These are phyloP conservation scores for Cyberlindnera saturnus DNA, from an alignment of 805 yeast species.

Conservation along the genomic window DNA sequence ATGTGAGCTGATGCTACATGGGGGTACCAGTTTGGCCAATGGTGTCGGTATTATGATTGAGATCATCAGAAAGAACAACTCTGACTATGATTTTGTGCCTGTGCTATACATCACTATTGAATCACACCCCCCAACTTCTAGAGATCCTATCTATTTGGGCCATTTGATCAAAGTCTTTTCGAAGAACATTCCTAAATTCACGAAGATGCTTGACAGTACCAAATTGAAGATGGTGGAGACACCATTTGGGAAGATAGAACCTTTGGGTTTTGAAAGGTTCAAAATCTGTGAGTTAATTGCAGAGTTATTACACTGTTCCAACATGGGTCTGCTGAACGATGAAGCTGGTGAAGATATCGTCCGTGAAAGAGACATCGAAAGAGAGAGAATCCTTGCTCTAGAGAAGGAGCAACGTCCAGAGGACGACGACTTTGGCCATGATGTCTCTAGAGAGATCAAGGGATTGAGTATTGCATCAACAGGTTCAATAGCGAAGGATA, in stretches of 20 bases:
- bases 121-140: slow-evolving; percentile 84
- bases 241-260: slow-evolving; percentile 62
- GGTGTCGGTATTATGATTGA: slow-evolving; percentile 95
- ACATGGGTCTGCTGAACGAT: slow-evolving; percentile 87
- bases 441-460: slow-evolving; percentile 25
- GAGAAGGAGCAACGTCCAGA: slow-evolving; percentile 23
- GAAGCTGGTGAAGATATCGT: slow-evolving; percentile 64
- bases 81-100: slow-evolving; percentile 89
- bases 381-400: slow-evolving; percentile 44
- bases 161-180: slow-evolving; percentile 76
- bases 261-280: slow-evolving; percentile 87
- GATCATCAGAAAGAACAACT: slow-evolving; percentile 88
- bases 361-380: slow-evolving; percentile 58
- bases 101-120: slow-evolving; percentile 77
- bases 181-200: slow-evolving; percentile 63
- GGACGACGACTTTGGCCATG: slow-evolving; percentile 25
- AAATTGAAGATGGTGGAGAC: slow-evolving; percentile 40
- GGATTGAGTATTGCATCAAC: slow-evolving; percentile 14
- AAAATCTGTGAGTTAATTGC: slow-evolving; percentile 90
- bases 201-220: slow-evolving; percentile 46
- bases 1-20: slow-evolving; percentile 69
- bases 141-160: slow-evolving; percentile 93
- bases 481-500: slow-evolving; percentile 6
- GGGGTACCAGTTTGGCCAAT: slow-evolving; percentile 85
- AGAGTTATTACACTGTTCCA: slow-evolving; percentile 93